Conservation (phyloP, 1,139 yeast genomes). For the Pichia sorboxylosa region DNA sequence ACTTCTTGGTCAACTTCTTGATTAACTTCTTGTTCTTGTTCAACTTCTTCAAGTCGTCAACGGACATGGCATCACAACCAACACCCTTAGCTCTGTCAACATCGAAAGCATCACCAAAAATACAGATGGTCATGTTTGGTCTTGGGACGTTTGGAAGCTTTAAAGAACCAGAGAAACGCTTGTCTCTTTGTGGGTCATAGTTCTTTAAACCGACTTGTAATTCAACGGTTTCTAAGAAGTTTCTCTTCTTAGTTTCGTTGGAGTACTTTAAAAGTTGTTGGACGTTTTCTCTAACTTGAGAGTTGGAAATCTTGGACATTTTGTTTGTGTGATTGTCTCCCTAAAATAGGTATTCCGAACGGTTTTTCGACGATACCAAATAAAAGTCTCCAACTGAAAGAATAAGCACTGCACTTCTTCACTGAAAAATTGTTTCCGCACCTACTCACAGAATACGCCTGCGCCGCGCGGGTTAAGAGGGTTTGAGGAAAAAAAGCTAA, state of each 20-base stretch:
- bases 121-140: slow-evolving; percentile 99
- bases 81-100: slow-evolving; percentile 99
- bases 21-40: slow-evolving; percentile 99
- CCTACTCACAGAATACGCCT: too few species aligned
- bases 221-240: slow-evolving; percentile 99
- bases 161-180: slow-evolving; percentile 99
- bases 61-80: slow-evolving; percentile 99
- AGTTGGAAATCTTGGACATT: slow-evolving; percentile 89
- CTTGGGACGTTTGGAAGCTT: slow-evolving; percentile 99
- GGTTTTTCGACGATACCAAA: slow-evolving; percentile 16
- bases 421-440: too few species aligned
- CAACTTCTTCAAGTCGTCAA: slow-evolving; percentile 98
- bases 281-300: slow-evolving; percentile 96
- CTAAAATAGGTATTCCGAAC: slow-evolving; percentile 33
- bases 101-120: slow-evolving; percentile 99
- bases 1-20: slow-evolving; percentile 99
- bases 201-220: slow-evolving; percentile 99
- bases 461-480: background rate
- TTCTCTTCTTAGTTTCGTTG: slow-evolving; percentile 97
- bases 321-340: slow-evolving; percentile 52
- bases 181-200: slow-evolving; percentile 99
- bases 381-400: slow-evolving; percentile 1
- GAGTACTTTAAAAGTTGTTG: slow-evolving; percentile 85
- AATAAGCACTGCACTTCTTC: background rate
- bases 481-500: background rate